Percentiles rank a stretch among this genome's conserved stretches.
These are phyloP conservation scores for Aspergillus sp. DNA, from an alignment of 2,329 filamentous ascomycete species.

Conservation along the genomic window DNA sequence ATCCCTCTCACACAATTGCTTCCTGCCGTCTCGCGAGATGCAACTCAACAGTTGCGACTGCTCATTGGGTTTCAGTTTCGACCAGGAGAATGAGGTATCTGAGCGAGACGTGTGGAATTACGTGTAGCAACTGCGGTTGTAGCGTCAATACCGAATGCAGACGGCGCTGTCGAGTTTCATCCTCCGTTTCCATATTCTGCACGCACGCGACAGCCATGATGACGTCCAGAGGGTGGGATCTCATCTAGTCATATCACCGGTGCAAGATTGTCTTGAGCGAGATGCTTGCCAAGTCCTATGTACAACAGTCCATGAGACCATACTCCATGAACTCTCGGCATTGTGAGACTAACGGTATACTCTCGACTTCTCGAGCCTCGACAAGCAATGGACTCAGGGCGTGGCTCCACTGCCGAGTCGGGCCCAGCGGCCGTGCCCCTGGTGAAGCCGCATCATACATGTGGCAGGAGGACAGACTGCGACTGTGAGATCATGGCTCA, in stretches of 20 bases:
- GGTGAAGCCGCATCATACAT: background rate
- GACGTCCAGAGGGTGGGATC: background rate
- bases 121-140: background rate
- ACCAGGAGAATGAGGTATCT: background rate
- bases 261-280: background rate
- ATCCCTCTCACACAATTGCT: background rate
- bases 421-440: background rate
- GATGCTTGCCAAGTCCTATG: background rate
- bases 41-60: background rate
- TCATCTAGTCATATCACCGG: background rate
- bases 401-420: background rate
- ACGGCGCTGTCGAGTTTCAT: background rate
- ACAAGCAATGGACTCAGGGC: background rate
- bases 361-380: background rate
- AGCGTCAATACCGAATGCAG: background rate
- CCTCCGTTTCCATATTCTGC: background rate
- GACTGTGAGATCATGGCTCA: background rate
- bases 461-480: background rate
- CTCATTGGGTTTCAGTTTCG: background rate
- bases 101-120: background rate
- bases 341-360: background rate
- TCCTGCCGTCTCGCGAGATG: background rate
- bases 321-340: background rate
- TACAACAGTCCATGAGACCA: background rate
- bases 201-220: background rate